phyloP scores from a whole-genome alignment of 257 asterid species.

The Solanum virginianum region DNA sequence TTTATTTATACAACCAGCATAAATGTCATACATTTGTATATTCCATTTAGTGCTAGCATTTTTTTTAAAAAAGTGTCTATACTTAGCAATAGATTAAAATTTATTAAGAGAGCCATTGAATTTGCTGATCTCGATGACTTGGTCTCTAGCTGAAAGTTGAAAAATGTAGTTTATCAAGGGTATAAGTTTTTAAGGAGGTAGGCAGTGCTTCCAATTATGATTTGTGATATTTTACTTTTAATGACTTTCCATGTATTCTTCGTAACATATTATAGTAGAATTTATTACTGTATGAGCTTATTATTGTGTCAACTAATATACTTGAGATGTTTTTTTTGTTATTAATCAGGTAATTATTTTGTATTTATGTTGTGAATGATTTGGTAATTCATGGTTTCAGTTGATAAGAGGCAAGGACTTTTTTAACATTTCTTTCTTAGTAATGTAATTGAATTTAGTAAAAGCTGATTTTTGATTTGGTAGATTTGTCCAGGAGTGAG shows the following conservation, averaged over 20 bases:
- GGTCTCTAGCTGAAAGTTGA: neutral
- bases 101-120: neutral
- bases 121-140: neutral
- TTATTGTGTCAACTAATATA: no score
- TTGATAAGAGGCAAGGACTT: neutral
- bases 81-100: neutral
- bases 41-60: neutral
- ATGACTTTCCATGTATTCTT: neutral
- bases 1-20: neutral
- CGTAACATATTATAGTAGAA: no score
- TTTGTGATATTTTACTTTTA: neutral
- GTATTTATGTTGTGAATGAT: neutral
- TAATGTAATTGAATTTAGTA: neutral
- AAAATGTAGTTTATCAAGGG: neutral
- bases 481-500: neutral
- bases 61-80: neutral
- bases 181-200: neutral
- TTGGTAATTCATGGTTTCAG: neutral
- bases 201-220: neutral
- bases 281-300: no score
- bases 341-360: neutral
- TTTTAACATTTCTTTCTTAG: neutral
- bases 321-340: neutral
- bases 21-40: neutral
- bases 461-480: neutral